Evolutionary conservation across 2,329 filamentous ascomycete species (phyloP).

Genomic region (Aspergillus tubingensis): DNA sequence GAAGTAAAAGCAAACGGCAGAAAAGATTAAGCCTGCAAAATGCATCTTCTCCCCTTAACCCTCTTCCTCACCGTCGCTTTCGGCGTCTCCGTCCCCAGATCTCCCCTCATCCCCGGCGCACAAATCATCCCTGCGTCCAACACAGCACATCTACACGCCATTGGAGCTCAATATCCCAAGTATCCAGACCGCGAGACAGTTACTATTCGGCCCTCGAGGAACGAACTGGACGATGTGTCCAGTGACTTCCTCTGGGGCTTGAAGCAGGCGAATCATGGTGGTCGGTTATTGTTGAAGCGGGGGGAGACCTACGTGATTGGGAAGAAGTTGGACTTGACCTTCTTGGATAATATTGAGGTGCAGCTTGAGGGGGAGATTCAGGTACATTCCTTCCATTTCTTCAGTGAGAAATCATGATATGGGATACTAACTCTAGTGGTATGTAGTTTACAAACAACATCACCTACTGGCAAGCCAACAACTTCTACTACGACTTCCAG

Average conservation of each 20-base stretch:
- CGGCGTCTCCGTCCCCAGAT: too few relatives aligned
- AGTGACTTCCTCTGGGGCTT: slow-evolving; percentile 58
- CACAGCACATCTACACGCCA: slow-evolving; percentile 16
- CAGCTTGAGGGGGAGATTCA: slow-evolving; percentile 60
- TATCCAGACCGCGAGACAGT: slow-evolving; percentile 47
- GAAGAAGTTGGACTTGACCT: slow-evolving; percentile 60
- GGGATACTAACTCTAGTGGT: not conserved
- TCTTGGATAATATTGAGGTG: slow-evolving; percentile 59
- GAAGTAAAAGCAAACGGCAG: too few relatives aligned
- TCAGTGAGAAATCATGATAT: not conserved
- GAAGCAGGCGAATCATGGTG: slow-evolving; percentile 60
- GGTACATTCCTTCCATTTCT: slow-evolving; percentile 24
- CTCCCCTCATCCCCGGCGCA: slow-evolving; percentile 25
- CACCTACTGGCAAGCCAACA: slow-evolving; percentile 52
- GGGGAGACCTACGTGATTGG: slow-evolving; percentile 60
- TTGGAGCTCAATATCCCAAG: slow-evolving; percentile 29
- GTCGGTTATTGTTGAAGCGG: slow-evolving; percentile 57
- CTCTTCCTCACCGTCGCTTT: too few relatives aligned
- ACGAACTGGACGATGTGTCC: slow-evolving; percentile 60
- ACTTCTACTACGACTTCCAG: slow-evolving; percentile 55
- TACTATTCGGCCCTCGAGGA: slow-evolving; percentile 55
- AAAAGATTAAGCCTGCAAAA: too few relatives aligned
- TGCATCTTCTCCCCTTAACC: too few relatives aligned
- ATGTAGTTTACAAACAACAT: slow-evolving; percentile 50
- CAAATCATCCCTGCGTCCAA: slow-evolving; percentile 28